Base-by-base conservation (phyloP, 768 basidiomycete genomes). In the Trametes coccinea region DNA sequence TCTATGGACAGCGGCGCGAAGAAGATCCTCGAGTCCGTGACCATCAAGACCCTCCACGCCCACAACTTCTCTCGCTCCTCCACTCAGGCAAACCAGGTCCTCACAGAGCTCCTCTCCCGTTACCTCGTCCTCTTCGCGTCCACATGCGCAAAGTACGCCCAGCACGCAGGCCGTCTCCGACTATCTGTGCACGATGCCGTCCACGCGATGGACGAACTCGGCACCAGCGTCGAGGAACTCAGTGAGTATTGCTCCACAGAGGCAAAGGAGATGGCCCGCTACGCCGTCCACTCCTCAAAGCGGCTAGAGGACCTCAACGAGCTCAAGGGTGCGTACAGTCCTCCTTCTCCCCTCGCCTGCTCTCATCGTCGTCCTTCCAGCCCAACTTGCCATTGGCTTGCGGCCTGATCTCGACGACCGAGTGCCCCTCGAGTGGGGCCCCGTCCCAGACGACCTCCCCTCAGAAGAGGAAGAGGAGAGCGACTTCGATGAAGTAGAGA, bases 1-100 rank as follows among this genome's bases (percentile, higher is more conserved):
- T 41, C 56, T 61, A 86, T 84, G 85, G 84, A 88, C 62, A 71
- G 73, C 59, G 82, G 81, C 30, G 76, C 84, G 0, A 76, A 80
- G 62, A 87, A 83, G 68, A 71, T 90, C 57, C 79, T 92, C 61
- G 89, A 91, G 74, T 79, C 86, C 3, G 84, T 82, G 0, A 82
- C 84, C 1, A 80, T 86, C 71, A 83, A 85, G 56, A 88, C 89
- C 16, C 80, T 93, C 14, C 90, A 93, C 64, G 87, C 90, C 0
- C 85, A 92, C 65, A 80, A 81, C 63, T 93, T 94, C 75, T 84
- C 88, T 40, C 82, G 89, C 53, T 82, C 91, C 0, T 93, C 92
- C 2, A 75, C 84, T 0, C 87, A 89, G 69, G 90, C 92, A 3
- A 79, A 86, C 9, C 74, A 82, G 29, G 82, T 88, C 16, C 79